Percentiles rank a stretch among this genome's conserved stretches.
Evolutionary conservation across 139 green algal genomes (phyloP).

Genomic region (Chlamydomonas eustigma): DNA sequence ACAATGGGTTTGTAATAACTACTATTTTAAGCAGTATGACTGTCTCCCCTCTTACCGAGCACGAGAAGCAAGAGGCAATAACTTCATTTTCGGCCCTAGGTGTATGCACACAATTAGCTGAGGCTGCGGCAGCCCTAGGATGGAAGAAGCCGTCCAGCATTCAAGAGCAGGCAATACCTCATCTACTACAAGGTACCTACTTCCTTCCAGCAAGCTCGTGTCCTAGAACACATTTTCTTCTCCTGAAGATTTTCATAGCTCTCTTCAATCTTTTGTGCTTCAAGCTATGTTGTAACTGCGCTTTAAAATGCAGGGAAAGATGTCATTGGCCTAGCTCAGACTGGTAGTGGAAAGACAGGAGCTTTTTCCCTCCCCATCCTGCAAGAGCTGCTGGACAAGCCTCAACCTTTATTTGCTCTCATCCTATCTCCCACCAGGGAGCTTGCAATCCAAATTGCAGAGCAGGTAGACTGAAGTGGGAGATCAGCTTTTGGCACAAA

Average conservation of each 20-base stretch:
- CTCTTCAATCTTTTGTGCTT: not conserved
- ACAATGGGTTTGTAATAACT: no score
- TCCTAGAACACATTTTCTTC: not conserved
- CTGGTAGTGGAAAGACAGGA: constrained; percentile 95
- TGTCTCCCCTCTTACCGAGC: constrained; percentile 25
- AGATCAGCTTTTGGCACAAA: no score
- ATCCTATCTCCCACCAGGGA: constrained; percentile 95
- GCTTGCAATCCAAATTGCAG: constrained; percentile 97
- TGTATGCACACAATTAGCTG: constrained; percentile 74
- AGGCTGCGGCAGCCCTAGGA: constrained; percentile 71
- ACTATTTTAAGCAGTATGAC: no score
- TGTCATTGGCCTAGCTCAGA: constrained; percentile 97
- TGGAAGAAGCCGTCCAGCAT: constrained; percentile 84
- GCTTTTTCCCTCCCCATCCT: constrained; percentile 96
- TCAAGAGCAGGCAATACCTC: constrained; percentile 80
- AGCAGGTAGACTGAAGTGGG: constrained; percentile 93
- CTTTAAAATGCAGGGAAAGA: constrained; percentile 80
- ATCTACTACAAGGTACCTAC: constrained; percentile 59
- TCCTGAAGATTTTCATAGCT: not conserved
- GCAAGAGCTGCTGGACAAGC: constrained; percentile 87
- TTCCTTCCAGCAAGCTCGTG: not conserved
- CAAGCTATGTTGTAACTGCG: not conserved
- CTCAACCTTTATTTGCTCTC: constrained; percentile 84
- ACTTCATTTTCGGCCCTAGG: constrained; percentile 73
- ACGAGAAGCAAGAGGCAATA: constrained; percentile 33